Conservation (phyloP, 805 yeast genomes). For the Zygosaccharomyces siamensis region DNA sequence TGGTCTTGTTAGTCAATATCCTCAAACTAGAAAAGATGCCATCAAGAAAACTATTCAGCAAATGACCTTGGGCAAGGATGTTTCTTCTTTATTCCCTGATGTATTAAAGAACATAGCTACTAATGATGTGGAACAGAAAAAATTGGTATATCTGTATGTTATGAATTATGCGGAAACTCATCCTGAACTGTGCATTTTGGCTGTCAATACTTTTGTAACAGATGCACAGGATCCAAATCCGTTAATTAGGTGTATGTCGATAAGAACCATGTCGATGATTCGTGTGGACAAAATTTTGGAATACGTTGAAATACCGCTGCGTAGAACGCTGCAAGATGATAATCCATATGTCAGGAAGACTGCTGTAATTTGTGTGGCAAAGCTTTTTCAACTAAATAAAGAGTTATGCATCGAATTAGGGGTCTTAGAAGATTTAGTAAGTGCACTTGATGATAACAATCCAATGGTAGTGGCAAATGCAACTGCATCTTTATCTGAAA, state of each 20-base stretch:
- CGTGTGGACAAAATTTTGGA: constrained; percentile 94
- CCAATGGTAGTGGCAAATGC: constrained; percentile 98
- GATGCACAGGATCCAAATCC: constrained; percentile 98
- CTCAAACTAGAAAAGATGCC: constrained; percentile 92
- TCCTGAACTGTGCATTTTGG: constrained; percentile 92
- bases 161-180: constrained; percentile 97
- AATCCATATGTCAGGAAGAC: constrained; percentile 97
- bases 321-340: constrained; percentile 80
- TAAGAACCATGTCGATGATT: constrained; percentile 97
- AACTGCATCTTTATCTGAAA: constrained; percentile 78
- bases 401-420: constrained; percentile 82
- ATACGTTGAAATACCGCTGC: constrained; percentile 85
- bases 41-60: constrained; percentile 96
- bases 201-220: constrained; percentile 91
- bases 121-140: constrained; percentile 93
- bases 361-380: constrained; percentile 96
- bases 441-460: constrained; percentile 75
- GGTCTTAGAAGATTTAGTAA: constrained; percentile 62
- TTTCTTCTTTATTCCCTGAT: constrained; percentile 90
- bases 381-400: constrained; percentile 80
- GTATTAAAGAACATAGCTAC: constrained; percentile 95
- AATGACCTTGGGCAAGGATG: constrained; percentile 97
- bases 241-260: constrained; percentile 89
- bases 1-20: constrained; percentile 91
- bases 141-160: constrained; percentile 85